Conservation (phyloP, 371 early-diverging fungal genomes). For the Rhizopus sp. region DNA sequence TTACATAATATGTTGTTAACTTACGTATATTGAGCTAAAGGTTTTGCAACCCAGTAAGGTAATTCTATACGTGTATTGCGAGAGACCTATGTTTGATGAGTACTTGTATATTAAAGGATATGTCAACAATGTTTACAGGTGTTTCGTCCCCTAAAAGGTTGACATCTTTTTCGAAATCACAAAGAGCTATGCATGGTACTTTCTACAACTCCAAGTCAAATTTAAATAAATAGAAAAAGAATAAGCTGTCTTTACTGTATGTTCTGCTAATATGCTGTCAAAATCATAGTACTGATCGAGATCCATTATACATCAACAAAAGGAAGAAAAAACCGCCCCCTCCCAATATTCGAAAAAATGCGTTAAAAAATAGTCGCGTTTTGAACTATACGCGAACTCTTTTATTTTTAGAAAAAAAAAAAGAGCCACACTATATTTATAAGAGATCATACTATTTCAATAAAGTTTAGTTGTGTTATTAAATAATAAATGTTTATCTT, state of each 20-base stretch:
- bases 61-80: slow-evolving; percentile 37
- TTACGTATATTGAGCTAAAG: slow-evolving; percentile 44
- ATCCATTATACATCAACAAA: slow-evolving; percentile 25
- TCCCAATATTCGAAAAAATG: not conserved
- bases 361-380: not conserved
- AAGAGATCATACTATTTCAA: slow-evolving; percentile 14
- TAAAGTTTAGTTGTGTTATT: not conserved
- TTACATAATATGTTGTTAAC: not conserved
- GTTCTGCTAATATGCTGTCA: slow-evolving; percentile 52
- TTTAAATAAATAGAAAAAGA: not conserved
- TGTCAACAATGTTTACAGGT: slow-evolving; percentile 17
- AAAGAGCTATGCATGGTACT: slow-evolving; percentile 46
- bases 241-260: slow-evolving; percentile 25
- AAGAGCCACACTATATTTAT: not conserved
- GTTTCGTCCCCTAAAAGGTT: slow-evolving; percentile 43
- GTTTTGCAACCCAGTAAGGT: slow-evolving; percentile 50
- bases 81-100: slow-evolving; percentile 11
- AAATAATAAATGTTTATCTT: slow-evolving; percentile 12
- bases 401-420: not conserved
- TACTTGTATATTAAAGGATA: not conserved
- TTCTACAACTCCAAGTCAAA: slow-evolving; percentile 20
- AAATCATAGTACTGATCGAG: slow-evolving; percentile 54
- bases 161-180: slow-evolving; percentile 29
- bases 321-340: slow-evolving; percentile 5
- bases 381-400: no score